Evolutionary conservation across 768 basidiomycete species (phyloP), one percentile per base, ranked within the genome.

Genomic region (Xerocomus spinulosus): DNA sequence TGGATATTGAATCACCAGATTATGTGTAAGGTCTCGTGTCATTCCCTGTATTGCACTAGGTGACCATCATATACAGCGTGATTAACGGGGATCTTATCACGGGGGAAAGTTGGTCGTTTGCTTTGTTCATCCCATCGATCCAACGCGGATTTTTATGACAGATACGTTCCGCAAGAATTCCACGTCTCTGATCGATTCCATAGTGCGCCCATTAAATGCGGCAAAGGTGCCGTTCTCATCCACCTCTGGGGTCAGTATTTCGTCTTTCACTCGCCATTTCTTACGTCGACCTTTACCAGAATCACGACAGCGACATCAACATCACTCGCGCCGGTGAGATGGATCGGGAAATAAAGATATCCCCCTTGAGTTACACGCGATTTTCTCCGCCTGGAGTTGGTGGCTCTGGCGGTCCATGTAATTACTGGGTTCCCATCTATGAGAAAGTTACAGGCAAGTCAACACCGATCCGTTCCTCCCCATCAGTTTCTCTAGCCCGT

Each of bases 391-490:
- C 70, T 12, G 79, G 81, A 9, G 70, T 85, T n/a, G 83, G 85
- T 8, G 85, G 85, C 0, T 57, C 62, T 21, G 76, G 74, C 23
- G 85, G 85, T 8, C 78, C 80, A 2, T 83, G 80, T 25, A 87
- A 81, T 52, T 87, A 87, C 56, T 87, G 86, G 87, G 82, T 89
- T 29, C 86, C 87, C 3, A 79, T 88, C 13, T 79, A 76, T 52
- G 60, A 60, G 33, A 61, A 55, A 20, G 36, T 26, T 8, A 50
- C 57, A 23, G 76, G 77, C 74, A 17, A 23, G 49, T 44, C 5
- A 24, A 23, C 4, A 41, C 8, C 3, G 1, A n/a, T 3, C 17
- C 25, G 9, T 26, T 32, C 23, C 26, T 13, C 5, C 26, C 10
- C n/a, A 28, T 14, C 3, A 14, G 10, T 8, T 35, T 21, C n/a